phyloP scores from a whole-genome alignment of 495 filamentous ascomycete species.

The Aspergillus coremiiformis region DNA sequence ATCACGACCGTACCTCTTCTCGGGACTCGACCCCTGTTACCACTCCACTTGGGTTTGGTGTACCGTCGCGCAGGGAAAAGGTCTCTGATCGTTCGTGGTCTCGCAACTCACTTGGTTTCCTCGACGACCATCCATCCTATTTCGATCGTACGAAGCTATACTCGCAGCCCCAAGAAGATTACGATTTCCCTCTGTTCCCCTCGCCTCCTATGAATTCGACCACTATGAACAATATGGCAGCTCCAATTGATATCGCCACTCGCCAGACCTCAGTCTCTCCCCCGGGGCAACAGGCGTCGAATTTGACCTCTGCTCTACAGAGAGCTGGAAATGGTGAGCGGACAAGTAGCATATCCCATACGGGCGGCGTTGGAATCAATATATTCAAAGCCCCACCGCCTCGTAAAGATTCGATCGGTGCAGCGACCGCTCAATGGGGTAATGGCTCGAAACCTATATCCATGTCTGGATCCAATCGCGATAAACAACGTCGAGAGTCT shows the following conservation, averaged over 20 bases:
- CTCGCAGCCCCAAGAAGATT: constrained; percentile 22
- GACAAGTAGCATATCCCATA: constrained; percentile 34
- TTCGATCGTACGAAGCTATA: constrained; percentile 2
- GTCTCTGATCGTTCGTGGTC: constrained; percentile 12
- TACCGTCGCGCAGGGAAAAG: constrained; percentile 37
- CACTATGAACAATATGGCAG: constrained; percentile 46
- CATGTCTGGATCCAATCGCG: constrained; percentile 66
- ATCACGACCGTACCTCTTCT: constrained; percentile 36
- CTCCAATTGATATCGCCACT: constrained; percentile 60
- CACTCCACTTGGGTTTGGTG: constrained; percentile 38
- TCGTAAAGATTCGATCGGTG: constrained; percentile 66
- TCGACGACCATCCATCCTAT: constrained; percentile 10
- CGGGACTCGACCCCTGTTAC: constrained; percentile 37
- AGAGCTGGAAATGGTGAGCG: constrained; percentile 37
- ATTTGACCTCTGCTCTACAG: constrained; percentile 55
- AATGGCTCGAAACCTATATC: constrained; percentile 81
- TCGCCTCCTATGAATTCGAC: constrained; percentile 19
- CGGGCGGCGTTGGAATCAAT: constrained; percentile 43
- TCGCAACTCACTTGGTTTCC: constrained; percentile 8
- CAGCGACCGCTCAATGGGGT: constrained; percentile 49
- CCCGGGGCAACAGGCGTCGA: constrained; percentile 52
- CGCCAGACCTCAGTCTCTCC: constrained; percentile 57
- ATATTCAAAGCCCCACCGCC: constrained; percentile 50
- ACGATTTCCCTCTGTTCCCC: constrained; percentile 40
- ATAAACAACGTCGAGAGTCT: constrained; percentile 73